Conservation (phyloP, 768 basidiomycete genomes). For the Chlorophyllum brunneum region DNA sequence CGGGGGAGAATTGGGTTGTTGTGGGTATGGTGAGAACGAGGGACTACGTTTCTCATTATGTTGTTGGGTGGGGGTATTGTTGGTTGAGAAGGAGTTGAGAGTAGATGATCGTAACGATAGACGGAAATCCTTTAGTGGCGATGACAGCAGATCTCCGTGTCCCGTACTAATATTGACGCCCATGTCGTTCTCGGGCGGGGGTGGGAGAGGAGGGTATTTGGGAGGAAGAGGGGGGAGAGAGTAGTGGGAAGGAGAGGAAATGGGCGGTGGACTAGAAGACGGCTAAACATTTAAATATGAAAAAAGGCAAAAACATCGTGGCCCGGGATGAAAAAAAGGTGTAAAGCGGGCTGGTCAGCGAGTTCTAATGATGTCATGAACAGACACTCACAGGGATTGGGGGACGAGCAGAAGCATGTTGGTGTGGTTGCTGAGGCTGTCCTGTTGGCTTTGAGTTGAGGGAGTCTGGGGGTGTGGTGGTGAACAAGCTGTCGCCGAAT, state of each 20-base stretch:
- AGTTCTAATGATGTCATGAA: slow-evolving; percentile 21
- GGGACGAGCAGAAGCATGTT: slow-evolving; percentile 16
- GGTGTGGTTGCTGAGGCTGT: slow-evolving; percentile 13
- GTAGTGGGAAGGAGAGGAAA: slow-evolving; percentile 7
- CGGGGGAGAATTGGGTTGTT: not conserved
- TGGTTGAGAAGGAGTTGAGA: slow-evolving; percentile 1
- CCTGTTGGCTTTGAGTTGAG: slow-evolving; percentile 4
- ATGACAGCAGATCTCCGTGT: not conserved
- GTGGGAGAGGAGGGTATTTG: not conserved
- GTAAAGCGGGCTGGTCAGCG: not conserved
- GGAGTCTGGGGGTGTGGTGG: slow-evolving; percentile 11
- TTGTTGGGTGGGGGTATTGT: not conserved
- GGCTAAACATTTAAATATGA: not conserved
- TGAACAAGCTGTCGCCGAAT: slow-evolving; percentile 6
- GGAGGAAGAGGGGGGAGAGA: not conserved
- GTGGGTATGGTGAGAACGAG: not conserved
- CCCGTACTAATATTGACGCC: slow-evolving; percentile 3
- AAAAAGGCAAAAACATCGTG: slow-evolving; percentile 1
- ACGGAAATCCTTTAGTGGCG: slow-evolving; percentile 2
- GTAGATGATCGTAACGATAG: slow-evolving; percentile 5
- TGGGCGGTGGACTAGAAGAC: slow-evolving; percentile 9
- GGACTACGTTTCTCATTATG: not conserved
- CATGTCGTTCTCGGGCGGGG: slow-evolving; percentile 10
- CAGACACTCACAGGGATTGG: slow-evolving; percentile 20
- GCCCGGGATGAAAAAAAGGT: not conserved